These are phyloP conservation scores for Cardamine resedifolia DNA, from an alignment of 345 rosid genomes.

Conservation along the genomic window DNA sequence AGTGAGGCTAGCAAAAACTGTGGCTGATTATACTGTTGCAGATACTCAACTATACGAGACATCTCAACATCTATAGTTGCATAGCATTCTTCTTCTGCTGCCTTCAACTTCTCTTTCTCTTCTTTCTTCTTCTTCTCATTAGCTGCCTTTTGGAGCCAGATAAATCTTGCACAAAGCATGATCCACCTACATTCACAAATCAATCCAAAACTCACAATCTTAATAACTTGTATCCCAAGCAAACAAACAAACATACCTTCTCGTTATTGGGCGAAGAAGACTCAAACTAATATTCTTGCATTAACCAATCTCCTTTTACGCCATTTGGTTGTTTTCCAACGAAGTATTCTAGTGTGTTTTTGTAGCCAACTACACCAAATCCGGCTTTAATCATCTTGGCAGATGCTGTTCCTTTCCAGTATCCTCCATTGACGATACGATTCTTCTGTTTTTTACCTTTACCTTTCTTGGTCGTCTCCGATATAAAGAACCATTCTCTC, in stretches of 20 bases:
- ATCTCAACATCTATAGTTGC: not conserved
- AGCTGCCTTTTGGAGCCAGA: not conserved
- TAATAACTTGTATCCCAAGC: not conserved
- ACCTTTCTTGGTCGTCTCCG: not conserved
- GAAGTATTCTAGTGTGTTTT: not conserved
- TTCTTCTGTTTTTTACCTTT: not conserved
- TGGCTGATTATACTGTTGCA: not conserved
- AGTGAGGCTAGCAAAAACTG: not conserved
- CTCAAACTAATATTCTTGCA: not conserved
- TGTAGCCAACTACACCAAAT: not conserved
- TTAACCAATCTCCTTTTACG: not conserved
- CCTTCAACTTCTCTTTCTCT: not conserved
- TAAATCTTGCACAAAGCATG: slow-evolving; percentile 15
- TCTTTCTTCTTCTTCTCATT: not conserved
- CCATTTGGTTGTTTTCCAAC: not conserved
- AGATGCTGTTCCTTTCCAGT: not conserved
- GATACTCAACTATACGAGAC: not conserved
- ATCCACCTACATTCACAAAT: not conserved
- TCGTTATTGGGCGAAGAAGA: not conserved
- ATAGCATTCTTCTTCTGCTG: not conserved
- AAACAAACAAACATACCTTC: not conserved
- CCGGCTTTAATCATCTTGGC: not conserved
- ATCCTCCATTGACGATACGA: not conserved
- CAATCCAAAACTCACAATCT: slow-evolving; percentile 2
- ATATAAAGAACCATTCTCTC: slow-evolving; percentile 18